Base-by-base conservation (phyloP, 768 basidiomycete genomes). In the Butyriboletus loyo region DNA sequence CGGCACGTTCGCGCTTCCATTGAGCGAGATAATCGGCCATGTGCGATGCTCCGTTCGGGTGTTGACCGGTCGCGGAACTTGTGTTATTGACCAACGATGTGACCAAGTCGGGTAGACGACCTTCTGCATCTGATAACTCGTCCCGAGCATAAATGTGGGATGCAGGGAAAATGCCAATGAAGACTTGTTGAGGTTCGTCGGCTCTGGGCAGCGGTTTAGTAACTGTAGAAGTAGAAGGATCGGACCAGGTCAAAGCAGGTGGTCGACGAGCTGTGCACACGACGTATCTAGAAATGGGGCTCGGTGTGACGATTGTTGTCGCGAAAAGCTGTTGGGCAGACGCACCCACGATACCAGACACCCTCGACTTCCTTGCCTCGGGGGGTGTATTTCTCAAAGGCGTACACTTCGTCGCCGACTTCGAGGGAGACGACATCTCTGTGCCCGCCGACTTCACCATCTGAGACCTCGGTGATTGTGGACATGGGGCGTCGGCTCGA, bases 331-430 rank as follows among this genome's bases (percentile, higher is more conserved):
- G 50, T 3, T 2, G 39, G 41, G 48, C 15, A 57, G 54, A 82
- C 89, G 69, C 68, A 97, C 89, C 96, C 96, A 74, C 96, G 78
- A 71, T 92, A 98, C 96, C 96, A 98, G 15, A 84, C 70, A 19
- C 86, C 86, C 50, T 89, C 88, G 13, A 81, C 82, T 48, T 90
- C 89, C 64, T 86, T 89, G 52, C 75, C 78, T 46, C 75, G 75
- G 11, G 87, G 86, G 0, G 78, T 85, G 68, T 93, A 95, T 66
- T 86, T 86, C 74, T 98, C 96, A 64, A 98, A 98, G 17, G 94
- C 93, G 72, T 98, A 98, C 31, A 98, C 85, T 66, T 98, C 95
- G 69, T 97, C 95, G 42, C 96, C 96, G 27, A 98, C 88, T 60
- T 97, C 94, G 50, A 98, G 80, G 7, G 86, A 80, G 31, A 92